Evolutionary conservation across 164 flowering plant species (phyloP).

Genomic region (Piper betle): DNA sequence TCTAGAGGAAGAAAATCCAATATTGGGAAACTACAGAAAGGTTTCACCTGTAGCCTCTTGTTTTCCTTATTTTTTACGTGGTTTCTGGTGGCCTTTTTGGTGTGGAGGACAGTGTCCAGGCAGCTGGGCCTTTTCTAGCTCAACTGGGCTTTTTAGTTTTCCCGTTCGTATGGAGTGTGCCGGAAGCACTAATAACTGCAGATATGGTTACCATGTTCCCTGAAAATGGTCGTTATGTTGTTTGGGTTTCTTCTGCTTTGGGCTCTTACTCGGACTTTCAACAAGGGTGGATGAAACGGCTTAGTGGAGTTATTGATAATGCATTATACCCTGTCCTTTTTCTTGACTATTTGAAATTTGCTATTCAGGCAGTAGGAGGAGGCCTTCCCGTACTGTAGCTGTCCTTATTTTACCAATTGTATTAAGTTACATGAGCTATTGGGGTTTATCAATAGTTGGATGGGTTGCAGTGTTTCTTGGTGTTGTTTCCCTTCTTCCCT

Average conservation of each 20-base stretch:
- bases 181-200: conserved; percentile 4
- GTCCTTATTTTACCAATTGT: background rate
- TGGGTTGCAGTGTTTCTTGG: background rate
- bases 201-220: conserved; percentile 7
- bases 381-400: background rate
- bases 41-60: background rate
- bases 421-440: background rate
- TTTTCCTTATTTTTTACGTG: conserved; percentile 3
- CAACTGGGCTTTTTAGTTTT: conserved; percentile 1
- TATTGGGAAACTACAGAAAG: background rate
- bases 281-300: conserved; percentile 1
- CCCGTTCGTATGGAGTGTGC: conserved; percentile 5
- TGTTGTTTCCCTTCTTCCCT: background rate
- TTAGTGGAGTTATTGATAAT: background rate
- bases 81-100: conserved; percentile 7
- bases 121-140: conserved; percentile 5
- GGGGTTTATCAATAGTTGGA: background rate
- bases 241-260: conserved; percentile 4
- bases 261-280: conserved; percentile 2
- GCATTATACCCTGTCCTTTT: background rate
- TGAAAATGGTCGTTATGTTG: conserved; percentile 6
- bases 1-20: background rate
- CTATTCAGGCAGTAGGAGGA: background rate
- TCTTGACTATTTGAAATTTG: background rate
- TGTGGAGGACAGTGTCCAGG: conserved; percentile 4